Base-by-base conservation (phyloP, 805 yeast species). In the Limtongozyma cylindracea region DNA sequence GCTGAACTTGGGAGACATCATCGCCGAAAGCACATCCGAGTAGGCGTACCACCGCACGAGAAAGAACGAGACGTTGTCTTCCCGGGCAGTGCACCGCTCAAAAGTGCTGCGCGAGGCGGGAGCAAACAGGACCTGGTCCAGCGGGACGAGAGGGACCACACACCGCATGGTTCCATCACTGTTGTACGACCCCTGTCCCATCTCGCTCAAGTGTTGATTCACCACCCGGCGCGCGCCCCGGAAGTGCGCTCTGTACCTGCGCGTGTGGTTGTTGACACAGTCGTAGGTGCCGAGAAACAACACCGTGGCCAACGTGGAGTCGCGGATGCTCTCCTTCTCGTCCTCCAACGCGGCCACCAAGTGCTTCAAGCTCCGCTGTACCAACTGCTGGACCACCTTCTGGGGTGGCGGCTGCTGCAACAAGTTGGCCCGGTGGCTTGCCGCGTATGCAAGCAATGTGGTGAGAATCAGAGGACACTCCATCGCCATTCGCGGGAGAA, bases 401-500 rank as follows among this genome's bases (percentile, higher is more conserved):
- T 20, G 22, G 13, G 45, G 41, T 12, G 35, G 32, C 4, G 26
- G 24, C 3, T 25, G 18, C 3, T 41, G 39, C 3, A 35, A 27
- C 5, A 46, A 27, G 21, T 29, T 31, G 5, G 46, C 38, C 23
- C 44, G 32, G 7, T 43, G 29, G 3, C 38, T 33, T 3, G 54
- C 55, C 2, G 55, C 38, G 30, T 45, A 48, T 7, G 57, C 57
- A 14, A 71, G 38, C 9, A 71, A 27, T 1, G 71, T 45, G 2
- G 73, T 53, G 29, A 70, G 39, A 9, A 72, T 37, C 0, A 72
- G 57, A 4, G 62, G 59, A 25, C 57, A 51, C 12, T 53, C 49
- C 53, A 66, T 46, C 1, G 84, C 78, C 56, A 73, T 51, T 30
- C 57, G 60, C 0, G 88, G 84, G 8, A 74, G 39, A 5, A 69